Percentiles rank a stretch among this genome's conserved stretches.
Evolutionary conservation across 2,329 filamentous ascomycete genomes (phyloP).

Genomic region (Neopestalotiopsis sp.): DNA sequence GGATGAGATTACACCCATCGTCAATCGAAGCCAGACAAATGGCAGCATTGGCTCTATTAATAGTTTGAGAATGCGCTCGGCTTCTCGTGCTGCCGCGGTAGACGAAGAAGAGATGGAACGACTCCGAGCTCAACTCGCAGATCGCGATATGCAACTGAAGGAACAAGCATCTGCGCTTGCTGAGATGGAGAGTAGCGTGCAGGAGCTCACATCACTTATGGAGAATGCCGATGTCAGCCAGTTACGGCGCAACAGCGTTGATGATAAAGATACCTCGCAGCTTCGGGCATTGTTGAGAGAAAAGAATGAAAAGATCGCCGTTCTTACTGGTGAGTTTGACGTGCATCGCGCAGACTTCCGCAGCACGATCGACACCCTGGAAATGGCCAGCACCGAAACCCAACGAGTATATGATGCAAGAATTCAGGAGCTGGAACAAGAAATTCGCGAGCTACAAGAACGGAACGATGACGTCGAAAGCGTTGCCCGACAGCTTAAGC

Average conservation of each 20-base stretch:
- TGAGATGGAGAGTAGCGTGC: conserved; percentile 77
- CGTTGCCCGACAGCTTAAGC: conserved; percentile 89
- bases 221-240: conserved; percentile 55
- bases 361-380: conserved; percentile 94
- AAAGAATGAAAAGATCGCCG: conserved; percentile 95
- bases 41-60: conserved; percentile 60
- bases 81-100: conserved; percentile 51
- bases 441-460: conserved; percentile 82
- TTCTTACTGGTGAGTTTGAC: conserved; percentile 94
- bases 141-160: conserved; percentile 84
- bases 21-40: conserved; percentile 57
- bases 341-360: conserved; percentile 93
- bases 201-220: conserved; percentile 66
- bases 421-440: conserved; percentile 83
- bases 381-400: conserved; percentile 94
- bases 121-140: conserved; percentile 76
- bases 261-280: conserved; percentile 76
- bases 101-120: conserved; percentile 76
- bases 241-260: conserved; percentile 53
- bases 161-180: conserved; percentile 82
- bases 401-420: conserved; percentile 94
- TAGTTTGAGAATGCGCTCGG: conserved; percentile 59
- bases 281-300: conserved; percentile 84
- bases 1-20: conserved; percentile 61
- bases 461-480: conserved; percentile 88